phyloP scores from a whole-genome alignment of 2,329 filamentous ascomycete species.

The Claviceps cyperi region DNA sequence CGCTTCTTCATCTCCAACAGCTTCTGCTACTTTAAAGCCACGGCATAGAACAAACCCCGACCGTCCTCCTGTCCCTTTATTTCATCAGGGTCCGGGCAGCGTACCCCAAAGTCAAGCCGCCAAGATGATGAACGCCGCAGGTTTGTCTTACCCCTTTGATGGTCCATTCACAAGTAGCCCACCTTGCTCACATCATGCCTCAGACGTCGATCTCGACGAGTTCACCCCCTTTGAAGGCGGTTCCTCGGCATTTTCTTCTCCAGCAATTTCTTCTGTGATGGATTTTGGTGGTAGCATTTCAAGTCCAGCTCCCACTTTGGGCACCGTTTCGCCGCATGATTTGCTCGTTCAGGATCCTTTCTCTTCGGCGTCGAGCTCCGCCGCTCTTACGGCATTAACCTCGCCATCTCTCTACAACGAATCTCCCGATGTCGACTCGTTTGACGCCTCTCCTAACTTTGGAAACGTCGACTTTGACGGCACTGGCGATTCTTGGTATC shows the following conservation, averaged over 20 bases:
- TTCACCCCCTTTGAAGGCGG: slow-evolving; percentile 42
- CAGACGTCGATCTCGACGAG: slow-evolving; percentile 45
- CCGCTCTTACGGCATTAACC: slow-evolving; percentile 69
- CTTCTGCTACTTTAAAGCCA: slow-evolving; percentile 42
- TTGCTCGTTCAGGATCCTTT: slow-evolving; percentile 55
- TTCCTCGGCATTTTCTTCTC: slow-evolving; percentile 38
- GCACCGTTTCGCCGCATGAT: slow-evolving; percentile 75
- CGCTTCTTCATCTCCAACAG: slow-evolving; percentile 51
- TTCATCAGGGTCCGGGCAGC: slow-evolving; percentile 45
- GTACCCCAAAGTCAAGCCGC: slow-evolving; percentile 25
- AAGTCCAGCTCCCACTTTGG: slow-evolving; percentile 39
- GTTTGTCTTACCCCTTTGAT: slow-evolving; percentile 12
- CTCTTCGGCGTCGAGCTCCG: slow-evolving; percentile 67
- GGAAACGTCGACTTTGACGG: slow-evolving; percentile 40
- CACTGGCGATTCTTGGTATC: slow-evolving; percentile 49
- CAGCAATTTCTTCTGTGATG: slow-evolving; percentile 34
- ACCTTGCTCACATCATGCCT: slow-evolving; percentile 18
- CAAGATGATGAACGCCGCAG: slow-evolving; percentile 31
- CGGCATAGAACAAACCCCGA: slow-evolving; percentile 28
- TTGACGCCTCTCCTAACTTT: slow-evolving; percentile 69
- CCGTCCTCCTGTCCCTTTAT: slow-evolving; percentile 59
- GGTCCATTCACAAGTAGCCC: background rate
- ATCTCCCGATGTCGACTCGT: slow-evolving; percentile 62
- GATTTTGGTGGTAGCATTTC: slow-evolving; percentile 34
- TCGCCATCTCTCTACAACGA: slow-evolving; percentile 68